A percentile compares a stretch with the other conserved stretches of the same genome.
Conservation (phyloP, 2,329 filamentous ascomycete genomes). For the Cladobotryum mycophilum region DNA sequence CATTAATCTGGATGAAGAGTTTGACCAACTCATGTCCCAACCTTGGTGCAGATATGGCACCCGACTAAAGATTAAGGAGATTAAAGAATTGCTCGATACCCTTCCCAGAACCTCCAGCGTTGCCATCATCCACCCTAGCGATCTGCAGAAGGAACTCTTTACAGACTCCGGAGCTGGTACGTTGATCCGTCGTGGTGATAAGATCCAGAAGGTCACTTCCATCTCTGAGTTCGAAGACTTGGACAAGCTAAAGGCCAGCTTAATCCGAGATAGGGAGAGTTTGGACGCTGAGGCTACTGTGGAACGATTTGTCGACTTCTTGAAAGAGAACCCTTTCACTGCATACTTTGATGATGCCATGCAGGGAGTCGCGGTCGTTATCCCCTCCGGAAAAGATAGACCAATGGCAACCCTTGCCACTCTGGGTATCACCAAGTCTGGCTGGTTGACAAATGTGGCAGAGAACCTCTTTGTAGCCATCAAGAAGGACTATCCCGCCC, state of each 20-base stretch:
- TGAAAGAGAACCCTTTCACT: constrained; percentile 74
- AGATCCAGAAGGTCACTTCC: constrained; percentile 67
- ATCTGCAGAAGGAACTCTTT: constrained; percentile 93
- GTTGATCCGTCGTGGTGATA: constrained; percentile 84
- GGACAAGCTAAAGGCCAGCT: constrained; percentile 70
- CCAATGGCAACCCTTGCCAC: constrained; percentile 78
- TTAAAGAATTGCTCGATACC: constrained; percentile 84
- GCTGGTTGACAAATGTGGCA: constrained; percentile 89
- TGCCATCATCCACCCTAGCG: constrained; percentile 93
- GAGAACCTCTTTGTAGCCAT: constrained; percentile 93
- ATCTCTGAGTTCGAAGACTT: constrained; percentile 71
- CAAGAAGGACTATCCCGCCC: constrained; percentile 85
- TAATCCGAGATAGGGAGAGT: constrained; percentile 75
- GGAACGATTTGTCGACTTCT: constrained; percentile 75
- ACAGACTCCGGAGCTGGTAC: constrained; percentile 94
- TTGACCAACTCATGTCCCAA: constrained; percentile 84
- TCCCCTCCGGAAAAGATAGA: constrained; percentile 62
- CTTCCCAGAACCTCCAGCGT: constrained; percentile 90
- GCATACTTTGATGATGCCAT: constrained; percentile 92
- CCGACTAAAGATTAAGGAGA: constrained; percentile 93
- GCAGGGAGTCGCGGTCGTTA: constrained; percentile 84
- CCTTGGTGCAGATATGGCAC: constrained; percentile 95
- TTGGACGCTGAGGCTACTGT: constrained; percentile 78
- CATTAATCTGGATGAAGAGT: constrained; percentile 97
- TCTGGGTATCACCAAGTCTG: constrained; percentile 87